phyloP scores from a whole-genome alignment of 2,329 filamentous ascomycete genomes.

The Ceratocystis ficicola region DNA sequence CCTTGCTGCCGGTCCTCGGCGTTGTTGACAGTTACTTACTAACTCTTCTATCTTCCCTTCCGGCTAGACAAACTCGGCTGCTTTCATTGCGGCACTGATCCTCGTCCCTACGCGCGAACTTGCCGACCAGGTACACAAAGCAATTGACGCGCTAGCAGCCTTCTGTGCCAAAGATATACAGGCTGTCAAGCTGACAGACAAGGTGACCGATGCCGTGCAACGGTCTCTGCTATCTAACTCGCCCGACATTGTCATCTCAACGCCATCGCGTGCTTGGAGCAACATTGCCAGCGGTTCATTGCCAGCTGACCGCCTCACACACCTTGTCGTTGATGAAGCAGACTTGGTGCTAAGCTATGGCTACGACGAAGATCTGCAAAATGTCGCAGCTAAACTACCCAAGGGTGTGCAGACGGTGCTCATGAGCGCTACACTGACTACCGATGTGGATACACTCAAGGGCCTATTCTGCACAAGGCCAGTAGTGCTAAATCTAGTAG shows the following conservation, averaged over 20 bases:
- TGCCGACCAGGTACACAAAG: slow-evolving; percentile 76
- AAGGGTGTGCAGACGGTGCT: slow-evolving; percentile 80
- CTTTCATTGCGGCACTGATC: slow-evolving; percentile 62
- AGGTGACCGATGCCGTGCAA: slow-evolving; percentile 79
- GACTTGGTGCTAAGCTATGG: slow-evolving; percentile 90
- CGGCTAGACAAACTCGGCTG: slow-evolving; percentile 34
- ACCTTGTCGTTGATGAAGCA: slow-evolving; percentile 85
- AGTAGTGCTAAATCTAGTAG: slow-evolving; percentile 58
- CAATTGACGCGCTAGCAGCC: slow-evolving; percentile 60
- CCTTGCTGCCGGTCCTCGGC: not conserved
- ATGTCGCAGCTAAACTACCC: slow-evolving; percentile 63
- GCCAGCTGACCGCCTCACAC: slow-evolving; percentile 55
- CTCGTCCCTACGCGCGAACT: slow-evolving; percentile 91
- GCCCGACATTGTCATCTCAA: slow-evolving; percentile 84
- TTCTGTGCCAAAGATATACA: slow-evolving; percentile 79
- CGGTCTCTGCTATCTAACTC: slow-evolving; percentile 71
- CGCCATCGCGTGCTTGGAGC: slow-evolving; percentile 68
- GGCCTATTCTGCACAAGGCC: slow-evolving; percentile 75
- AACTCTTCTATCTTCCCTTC: slow-evolving; percentile 19
- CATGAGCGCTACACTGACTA: slow-evolving; percentile 84
- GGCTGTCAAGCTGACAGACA: slow-evolving; percentile 76
- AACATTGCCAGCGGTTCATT: slow-evolving; percentile 56
- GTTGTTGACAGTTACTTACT: not conserved
- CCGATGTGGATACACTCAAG: slow-evolving; percentile 76
- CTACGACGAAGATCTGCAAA: slow-evolving; percentile 79